Conservation (phyloP, 768 basidiomycete genomes). For the Boletellus emodensis region DNA sequence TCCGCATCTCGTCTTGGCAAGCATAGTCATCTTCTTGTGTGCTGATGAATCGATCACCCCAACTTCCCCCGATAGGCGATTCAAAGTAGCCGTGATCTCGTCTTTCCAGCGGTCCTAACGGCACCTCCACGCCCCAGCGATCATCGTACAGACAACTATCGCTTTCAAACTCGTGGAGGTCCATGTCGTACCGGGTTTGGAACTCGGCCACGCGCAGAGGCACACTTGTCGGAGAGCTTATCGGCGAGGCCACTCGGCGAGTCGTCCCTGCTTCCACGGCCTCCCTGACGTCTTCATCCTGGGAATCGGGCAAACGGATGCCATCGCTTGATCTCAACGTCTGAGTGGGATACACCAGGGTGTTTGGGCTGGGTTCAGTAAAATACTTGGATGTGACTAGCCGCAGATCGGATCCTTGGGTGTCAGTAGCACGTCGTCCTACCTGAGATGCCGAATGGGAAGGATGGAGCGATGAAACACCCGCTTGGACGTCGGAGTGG, state of each 20-base stretch:
- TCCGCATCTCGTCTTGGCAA: neutral
- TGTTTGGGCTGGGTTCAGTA: neutral
- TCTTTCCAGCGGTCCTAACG: neutral
- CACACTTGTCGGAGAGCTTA: slow-evolving; percentile 3
- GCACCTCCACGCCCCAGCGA: neutral
- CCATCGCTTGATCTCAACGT: neutral
- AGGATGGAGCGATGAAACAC: slow-evolving; percentile 36
- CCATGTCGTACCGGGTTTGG: slow-evolving; percentile 9
- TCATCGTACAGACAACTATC: slow-evolving; percentile 8
- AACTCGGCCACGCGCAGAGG: slow-evolving; percentile 4
- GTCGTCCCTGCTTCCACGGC: neutral
- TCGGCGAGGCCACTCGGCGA: neutral
- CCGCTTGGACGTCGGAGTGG: neutral
- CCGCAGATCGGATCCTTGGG: neutral
- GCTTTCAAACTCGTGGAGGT: slow-evolving; percentile 10
- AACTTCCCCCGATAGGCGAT: neutral
- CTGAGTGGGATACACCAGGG: neutral
- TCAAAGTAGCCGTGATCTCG: neutral
- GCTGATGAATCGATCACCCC: neutral
- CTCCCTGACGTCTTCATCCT: neutral
- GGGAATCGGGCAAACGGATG: neutral
- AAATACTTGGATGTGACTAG: slow-evolving; percentile 15
- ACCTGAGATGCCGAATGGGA: slow-evolving; percentile 58
- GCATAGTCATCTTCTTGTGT: neutral
- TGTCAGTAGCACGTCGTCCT: slow-evolving; percentile 15